Evolutionary conservation across 1,284 basidiomycete species (phyloP).

Genomic region (Sphagnurus paluster): DNA sequence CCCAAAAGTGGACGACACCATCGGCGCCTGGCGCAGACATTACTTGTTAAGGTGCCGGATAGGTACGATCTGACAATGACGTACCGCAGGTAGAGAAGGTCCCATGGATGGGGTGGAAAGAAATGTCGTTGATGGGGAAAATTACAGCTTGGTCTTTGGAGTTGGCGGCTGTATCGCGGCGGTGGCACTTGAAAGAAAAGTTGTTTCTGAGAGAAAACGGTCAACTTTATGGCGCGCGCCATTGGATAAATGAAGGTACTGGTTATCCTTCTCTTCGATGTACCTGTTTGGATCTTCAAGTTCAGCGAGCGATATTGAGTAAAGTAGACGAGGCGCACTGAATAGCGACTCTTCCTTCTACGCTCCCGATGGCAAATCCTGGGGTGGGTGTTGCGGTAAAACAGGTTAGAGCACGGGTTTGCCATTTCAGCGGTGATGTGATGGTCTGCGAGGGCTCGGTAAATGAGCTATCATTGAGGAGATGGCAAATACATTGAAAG

Average conservation of each 20-base stretch:
- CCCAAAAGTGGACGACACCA: conserved; percentile 86
- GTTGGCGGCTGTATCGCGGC: conserved; percentile 67
- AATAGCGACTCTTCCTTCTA: conserved; percentile 76
- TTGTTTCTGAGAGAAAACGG: conserved; percentile 57
- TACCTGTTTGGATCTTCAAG: conserved; percentile 50
- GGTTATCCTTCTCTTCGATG: conserved; percentile 75
- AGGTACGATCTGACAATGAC: conserved; percentile 29
- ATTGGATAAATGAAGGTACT: not conserved
- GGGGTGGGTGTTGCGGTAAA: conserved; percentile 72
- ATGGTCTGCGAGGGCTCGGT: conserved; percentile 52
- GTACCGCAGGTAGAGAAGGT: conserved; percentile 91
- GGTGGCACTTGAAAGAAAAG: conserved; percentile 98
- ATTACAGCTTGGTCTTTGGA: conserved; percentile 80
- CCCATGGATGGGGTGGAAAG: conserved; percentile 90
- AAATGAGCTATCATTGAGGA: not conserved
- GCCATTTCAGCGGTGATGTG: conserved; percentile 89
- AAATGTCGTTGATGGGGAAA: conserved; percentile 86
- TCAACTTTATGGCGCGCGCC: not conserved
- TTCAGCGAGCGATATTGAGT: not conserved
- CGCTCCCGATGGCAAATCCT: conserved; percentile 91
- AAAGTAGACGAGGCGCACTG: conserved; percentile 70
- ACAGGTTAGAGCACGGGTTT: conserved; percentile 88
- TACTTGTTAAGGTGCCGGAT: not conserved
- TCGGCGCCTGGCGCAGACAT: conserved; percentile 56
- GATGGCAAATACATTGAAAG: conserved; percentile 26